phyloP scores from a whole-genome alignment of 495 filamentous ascomycete species.

The Penicillium roqueforti region DNA sequence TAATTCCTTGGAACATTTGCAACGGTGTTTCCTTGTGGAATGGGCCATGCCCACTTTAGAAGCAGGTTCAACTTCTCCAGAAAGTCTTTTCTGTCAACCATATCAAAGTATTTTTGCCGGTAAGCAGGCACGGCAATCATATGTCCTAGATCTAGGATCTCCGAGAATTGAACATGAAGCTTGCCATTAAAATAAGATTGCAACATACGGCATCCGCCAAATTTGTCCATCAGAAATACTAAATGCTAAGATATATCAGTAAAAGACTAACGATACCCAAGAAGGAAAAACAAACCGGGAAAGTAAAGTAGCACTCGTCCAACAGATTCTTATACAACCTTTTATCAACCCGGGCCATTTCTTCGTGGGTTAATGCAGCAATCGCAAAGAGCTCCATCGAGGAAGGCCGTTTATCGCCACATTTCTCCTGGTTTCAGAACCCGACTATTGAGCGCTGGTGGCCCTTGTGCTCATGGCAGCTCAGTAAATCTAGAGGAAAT shows the following conservation, averaged over 20 bases:
- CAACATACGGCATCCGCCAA: conserved; percentile 2
- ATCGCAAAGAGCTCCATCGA: conserved; percentile 4
- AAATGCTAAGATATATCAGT: conserved; percentile 2
- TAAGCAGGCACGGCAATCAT: conserved; percentile 1
- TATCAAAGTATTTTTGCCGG: conserved; percentile 1
- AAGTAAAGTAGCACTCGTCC: conserved; percentile 5
- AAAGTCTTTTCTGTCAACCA: conserved; percentile 3
- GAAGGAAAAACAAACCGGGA: conserved; percentile 2
- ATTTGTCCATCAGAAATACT: neutral
- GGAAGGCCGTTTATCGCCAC: conserved; percentile 2
- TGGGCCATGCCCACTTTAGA: conserved; percentile 1
- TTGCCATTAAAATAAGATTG: conserved; percentile 6
- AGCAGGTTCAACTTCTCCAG: conserved; percentile 3
- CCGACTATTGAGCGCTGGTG: neutral
- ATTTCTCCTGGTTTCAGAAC: neutral
- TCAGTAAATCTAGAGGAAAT: neutral
- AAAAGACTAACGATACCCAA: neutral
- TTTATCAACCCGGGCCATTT: neutral
- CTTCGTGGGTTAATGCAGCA: neutral
- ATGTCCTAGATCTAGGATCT: conserved; percentile 5
- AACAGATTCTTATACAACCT: conserved; percentile 1
- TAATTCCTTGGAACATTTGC: conserved; percentile 1
- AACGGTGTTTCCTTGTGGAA: conserved; percentile 2
- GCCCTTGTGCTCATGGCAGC: neutral
- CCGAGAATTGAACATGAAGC: conserved; percentile 3